Base-by-base conservation (phyloP, 495 filamentous ascomycete genomes). In the Aspergillus olivimuriae region DNA sequence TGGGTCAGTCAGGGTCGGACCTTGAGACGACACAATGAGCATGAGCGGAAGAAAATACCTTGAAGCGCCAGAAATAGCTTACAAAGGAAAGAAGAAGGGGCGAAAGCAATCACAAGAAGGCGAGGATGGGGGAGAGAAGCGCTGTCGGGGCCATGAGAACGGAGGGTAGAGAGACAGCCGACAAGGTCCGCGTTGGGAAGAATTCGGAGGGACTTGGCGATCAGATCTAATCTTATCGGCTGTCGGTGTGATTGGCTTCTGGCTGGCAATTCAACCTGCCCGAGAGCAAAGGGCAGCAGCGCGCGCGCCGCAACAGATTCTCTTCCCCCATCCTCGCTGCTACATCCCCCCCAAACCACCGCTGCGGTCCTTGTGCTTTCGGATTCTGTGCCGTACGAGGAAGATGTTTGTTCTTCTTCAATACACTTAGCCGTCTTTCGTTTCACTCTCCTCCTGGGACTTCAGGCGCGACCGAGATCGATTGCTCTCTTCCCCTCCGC, bases 171-270 rank as follows among this genome's bases (percentile, higher is more conserved):
- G n/a, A n/a, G n/a, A n/a, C n/a, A 24, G 40, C 26, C 11, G 26
- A 19, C 28, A 28, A 24, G 30, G 43, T 18, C 36, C 34, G 16
- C 24, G 17, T 17, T n/a, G 20, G 36, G 46, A 44, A 46, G 51
- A 52, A 52, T 50, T 58, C 46, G 43, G 40, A 10, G 45, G 50
- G 36, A 19, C 51, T 54, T 55, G 55, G 53, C 55, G 56, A 56
- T 63, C 58, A 55, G 62, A 69, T 65, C 63, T 64, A 67, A 69
- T 69, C 66, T 69, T 64, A 69, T 69, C 66, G 65, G 20, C 43
- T 28, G n/a, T 18, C 39, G 14, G 37, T 42, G 19, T 64, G 52
- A 69, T 69, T 69, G 66, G 66, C 37, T 41, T 33, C 35, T 32
- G 42, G 40, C 36, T 41, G 44, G 30, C 34, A 19, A 30, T 14